Evolutionary conservation across 331 rosid species (phyloP).

Genomic region (Erythrophleum ivorense): DNA sequence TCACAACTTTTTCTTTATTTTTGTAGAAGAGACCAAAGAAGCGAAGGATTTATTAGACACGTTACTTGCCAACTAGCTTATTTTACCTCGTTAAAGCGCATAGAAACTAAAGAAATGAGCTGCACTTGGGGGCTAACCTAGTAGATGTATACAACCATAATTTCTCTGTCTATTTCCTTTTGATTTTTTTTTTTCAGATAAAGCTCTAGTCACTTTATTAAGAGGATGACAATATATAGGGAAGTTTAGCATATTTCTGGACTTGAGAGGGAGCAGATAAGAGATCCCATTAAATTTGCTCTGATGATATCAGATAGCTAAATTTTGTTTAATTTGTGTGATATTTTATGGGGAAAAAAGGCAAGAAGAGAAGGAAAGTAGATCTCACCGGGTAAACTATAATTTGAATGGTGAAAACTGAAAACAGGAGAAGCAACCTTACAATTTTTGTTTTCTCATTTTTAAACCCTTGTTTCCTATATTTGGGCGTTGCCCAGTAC

Average conservation of each 20-base stretch:
- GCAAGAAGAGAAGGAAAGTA: neutral
- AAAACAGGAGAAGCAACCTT: conserved; percentile 24
- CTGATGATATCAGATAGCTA: neutral
- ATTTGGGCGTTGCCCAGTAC: conserved; percentile 23
- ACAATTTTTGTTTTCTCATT: neutral
- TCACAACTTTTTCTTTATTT: neutral
- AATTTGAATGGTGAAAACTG: neutral
- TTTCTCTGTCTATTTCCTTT: neutral
- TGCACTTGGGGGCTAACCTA: neutral
- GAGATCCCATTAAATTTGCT: neutral
- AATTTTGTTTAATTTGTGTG: neutral
- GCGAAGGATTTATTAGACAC: neutral
- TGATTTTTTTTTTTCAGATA: conserved; percentile 8
- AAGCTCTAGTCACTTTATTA: conserved; percentile 40
- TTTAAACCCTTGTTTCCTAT: conserved; percentile 2
- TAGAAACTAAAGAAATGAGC: neutral
- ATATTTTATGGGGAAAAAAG: conserved; percentile 24
- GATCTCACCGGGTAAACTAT: neutral
- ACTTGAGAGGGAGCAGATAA: neutral
- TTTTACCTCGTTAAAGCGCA: neutral
- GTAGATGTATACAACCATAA: neutral
- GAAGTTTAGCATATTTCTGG: conserved; percentile 30
- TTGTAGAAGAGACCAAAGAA: neutral
- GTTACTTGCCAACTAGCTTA: neutral
- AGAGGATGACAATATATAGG: conserved; percentile 29